A percentile compares a stretch with the other conserved stretches of the same genome.
These are phyloP conservation scores for Pelargonium citronellum DNA, from an alignment of 441 rosid species.

Conservation along the genomic window DNA sequence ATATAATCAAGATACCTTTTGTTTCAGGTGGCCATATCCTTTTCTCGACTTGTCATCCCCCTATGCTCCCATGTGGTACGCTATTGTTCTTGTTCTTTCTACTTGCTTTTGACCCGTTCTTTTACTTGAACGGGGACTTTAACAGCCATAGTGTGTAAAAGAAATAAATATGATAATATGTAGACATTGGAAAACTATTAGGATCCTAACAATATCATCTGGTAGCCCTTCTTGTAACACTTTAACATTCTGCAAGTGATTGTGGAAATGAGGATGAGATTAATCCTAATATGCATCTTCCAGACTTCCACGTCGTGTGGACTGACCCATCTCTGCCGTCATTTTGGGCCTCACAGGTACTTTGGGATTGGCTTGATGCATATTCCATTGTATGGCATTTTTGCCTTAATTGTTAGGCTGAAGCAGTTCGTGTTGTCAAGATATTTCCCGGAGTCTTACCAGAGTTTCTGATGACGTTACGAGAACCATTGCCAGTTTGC, in stretches of 20 bases:
- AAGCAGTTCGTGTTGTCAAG: slow-evolving; percentile 48
- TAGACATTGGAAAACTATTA: no score
- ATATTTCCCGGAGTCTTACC: slow-evolving; percentile 30
- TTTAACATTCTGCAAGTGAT: background rate
- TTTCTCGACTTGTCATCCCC: slow-evolving; percentile 73
- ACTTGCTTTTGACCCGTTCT: background rate
- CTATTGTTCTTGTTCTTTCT: background rate
- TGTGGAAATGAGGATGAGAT: no score
- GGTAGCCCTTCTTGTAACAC: background rate
- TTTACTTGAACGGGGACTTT: background rate
- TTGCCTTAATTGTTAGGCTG: slow-evolving; percentile 51
- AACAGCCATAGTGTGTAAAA: no score
- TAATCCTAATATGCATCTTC: no score
- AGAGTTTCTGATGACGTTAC: background rate
- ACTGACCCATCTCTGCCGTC: background rate
- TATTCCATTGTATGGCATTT: slow-evolving; percentile 56
- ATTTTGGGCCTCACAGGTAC: slow-evolving; percentile 49
- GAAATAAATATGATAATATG: no score
- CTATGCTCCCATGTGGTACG: slow-evolving; percentile 75
- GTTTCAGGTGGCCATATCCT: slow-evolving; percentile 88
- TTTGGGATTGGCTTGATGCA: slow-evolving; percentile 60
- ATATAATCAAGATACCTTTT: slow-evolving; percentile 13
- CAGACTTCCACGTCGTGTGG: no score
- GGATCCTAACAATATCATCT: no score
- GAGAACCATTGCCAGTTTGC: no score